Base-by-base conservation (phyloP, 1,284 basidiomycete species). In the Afroboletus lepidellus region DNA sequence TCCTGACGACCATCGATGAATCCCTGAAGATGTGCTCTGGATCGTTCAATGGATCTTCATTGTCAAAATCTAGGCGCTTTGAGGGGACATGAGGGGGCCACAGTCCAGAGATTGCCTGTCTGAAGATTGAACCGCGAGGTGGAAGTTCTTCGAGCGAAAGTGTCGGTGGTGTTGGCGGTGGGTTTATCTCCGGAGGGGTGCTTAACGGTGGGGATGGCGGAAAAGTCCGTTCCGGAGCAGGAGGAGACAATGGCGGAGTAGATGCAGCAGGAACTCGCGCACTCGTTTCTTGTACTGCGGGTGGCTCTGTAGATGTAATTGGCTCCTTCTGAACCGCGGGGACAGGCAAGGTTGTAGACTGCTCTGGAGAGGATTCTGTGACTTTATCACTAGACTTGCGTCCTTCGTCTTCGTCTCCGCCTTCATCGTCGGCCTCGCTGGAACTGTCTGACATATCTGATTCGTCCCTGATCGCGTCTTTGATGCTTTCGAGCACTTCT, bases 11-110 rank as follows among this genome's bases (percentile, higher is more conserved):
- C 80, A 98, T 96, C 1, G 89, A 87, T 15, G 93, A 95, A 66
- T 98, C 96, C 27, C 92, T 83, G 71, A 98, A 98, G 46, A 99
- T 88, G 65, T 97, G 94, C 62, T 96, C 94, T 5, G 86, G 86
- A 63, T 90, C 86, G 50, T 79, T 78, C 70, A 84, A 78, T 4
- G 80, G 77, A 61, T 90, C 87, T 25, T 88, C 85, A 12, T 57
- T 68, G 53, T 87, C 85, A 25, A 79, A 62, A 18, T 80, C 76
- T 46, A 74, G 63, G 23, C 79, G 78, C 53, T 75, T 76, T 44
- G 71, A 60, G 12, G 74, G 72, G 12, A 71, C 53, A 25, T 76
- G 83, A 48, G 84, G 78, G 6, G 84, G 83, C 88, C 90, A 94
- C 21, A 71, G 47, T 20, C 88, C 92, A 0, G 91, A 92, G 2